Conservation (phyloP, 192 early-diverging fungal species). For the Entomortierella parvispora region DNA sequence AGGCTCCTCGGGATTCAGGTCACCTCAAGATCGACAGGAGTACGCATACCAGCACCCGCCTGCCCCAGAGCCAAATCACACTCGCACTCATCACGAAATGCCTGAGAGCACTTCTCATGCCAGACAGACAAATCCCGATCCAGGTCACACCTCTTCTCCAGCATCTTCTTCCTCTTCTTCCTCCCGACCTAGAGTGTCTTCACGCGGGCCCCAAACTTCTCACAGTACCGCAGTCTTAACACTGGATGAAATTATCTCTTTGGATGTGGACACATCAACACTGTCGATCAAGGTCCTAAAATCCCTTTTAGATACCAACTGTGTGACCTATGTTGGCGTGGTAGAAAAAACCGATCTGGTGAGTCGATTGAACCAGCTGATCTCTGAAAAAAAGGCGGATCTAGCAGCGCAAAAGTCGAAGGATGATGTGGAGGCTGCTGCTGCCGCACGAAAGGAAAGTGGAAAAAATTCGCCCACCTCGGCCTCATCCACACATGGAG, state of each 20-base stretch:
- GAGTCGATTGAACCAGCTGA: constrained; percentile 63
- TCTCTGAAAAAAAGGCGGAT: constrained; percentile 61
- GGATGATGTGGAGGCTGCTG: not conserved
- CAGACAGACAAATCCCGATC: too few relatives aligned
- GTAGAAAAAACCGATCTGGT: constrained; percentile 84
- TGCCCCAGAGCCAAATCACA: not conserved
- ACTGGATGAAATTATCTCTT: constrained; percentile 21
- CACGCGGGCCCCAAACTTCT: constrained; percentile 13
- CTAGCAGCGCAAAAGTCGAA: constrained; percentile 32
- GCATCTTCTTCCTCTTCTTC: not conserved
- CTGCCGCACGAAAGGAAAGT: not conserved
- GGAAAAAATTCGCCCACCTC: not conserved
- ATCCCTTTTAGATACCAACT: constrained; percentile 67
- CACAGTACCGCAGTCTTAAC: constrained; percentile 1
- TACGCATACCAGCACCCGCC: not conserved
- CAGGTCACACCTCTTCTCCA: not conserved
- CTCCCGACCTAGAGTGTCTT: constrained; percentile 4
- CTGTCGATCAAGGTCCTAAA: constrained; percentile 69
- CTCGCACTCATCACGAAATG: not conserved
- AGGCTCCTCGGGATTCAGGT: not conserved
- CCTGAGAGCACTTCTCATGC: not conserved
- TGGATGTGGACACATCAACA: constrained; percentile 6
- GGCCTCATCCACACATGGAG: not conserved
- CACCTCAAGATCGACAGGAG: constrained; percentile 27
- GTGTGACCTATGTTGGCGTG: constrained; percentile 70